Conservation (phyloP, 306 rosid genomes). For the Cucumis hystrix region DNA sequence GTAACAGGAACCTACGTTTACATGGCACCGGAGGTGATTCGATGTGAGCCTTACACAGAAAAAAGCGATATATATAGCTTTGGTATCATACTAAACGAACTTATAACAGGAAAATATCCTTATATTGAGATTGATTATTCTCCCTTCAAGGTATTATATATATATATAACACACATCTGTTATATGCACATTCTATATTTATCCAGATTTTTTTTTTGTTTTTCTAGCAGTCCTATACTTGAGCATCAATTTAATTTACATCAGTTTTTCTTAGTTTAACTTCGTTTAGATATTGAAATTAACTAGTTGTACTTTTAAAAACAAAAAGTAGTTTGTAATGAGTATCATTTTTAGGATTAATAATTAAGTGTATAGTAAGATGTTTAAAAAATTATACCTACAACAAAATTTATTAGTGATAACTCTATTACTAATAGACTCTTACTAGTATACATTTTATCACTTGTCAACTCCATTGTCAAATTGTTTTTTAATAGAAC, state of each 20-base stretch:
- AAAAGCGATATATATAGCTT: conserved; percentile 66
- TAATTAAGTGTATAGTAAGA: too few species aligned
- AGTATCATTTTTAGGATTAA: too few species aligned
- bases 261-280: neutral
- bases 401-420: too few species aligned
- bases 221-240: neutral
- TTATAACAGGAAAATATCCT: conserved; percentile 42
- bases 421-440: too few species aligned
- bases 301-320: too few species aligned
- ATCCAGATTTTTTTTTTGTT: neutral
- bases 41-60: conserved; percentile 64
- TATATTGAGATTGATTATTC: conserved; percentile 47
- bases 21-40: conserved; percentile 62
- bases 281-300: neutral
- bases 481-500: too few species aligned
- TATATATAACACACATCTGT: neutral
- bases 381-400: too few species aligned
- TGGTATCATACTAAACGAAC: conserved; percentile 54
- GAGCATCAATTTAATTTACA: neutral
- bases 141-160: conserved; percentile 44
- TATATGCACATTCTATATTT: neutral
- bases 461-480: too few species aligned
- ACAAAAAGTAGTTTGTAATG: fast-evolving
- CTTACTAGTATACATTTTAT: too few species aligned
- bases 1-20: conserved; percentile 53